These are phyloP conservation scores for Globisporangium carolinianum DNA, from an alignment of 352 stramenopile species.

Conservation along the genomic window DNA sequence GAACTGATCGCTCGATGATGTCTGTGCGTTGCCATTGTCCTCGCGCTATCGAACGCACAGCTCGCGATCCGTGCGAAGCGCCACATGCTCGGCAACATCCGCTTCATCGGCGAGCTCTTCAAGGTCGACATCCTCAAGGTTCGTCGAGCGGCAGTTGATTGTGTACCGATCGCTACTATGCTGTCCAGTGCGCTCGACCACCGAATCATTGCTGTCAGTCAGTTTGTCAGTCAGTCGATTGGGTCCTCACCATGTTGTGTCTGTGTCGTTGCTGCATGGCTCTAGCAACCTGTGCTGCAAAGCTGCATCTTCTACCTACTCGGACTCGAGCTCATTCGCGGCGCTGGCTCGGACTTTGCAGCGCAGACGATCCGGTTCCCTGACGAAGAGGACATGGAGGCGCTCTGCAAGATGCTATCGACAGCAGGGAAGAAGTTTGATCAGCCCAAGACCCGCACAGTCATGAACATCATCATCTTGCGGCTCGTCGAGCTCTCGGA, in stretches of 20 bases:
- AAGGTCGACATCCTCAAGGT: slow-evolving; percentile 84
- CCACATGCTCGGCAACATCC: slow-evolving; percentile 83
- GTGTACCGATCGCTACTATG: neutral
- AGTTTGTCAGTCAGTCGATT: too few relatives aligned
- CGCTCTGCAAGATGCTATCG: slow-evolving; percentile 80
- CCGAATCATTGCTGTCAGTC: too few relatives aligned
- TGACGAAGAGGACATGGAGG: slow-evolving; percentile 80
- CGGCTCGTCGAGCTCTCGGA: slow-evolving; percentile 80
- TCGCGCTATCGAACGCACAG: slow-evolving; percentile 8
- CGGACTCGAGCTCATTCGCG: slow-evolving; percentile 58
- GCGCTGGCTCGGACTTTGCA: slow-evolving; percentile 32
- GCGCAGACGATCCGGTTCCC: slow-evolving; percentile 69
- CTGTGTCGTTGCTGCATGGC: neutral
- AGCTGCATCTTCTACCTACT: slow-evolving; percentile 77
- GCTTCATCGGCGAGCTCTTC: slow-evolving; percentile 85
- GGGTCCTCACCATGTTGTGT: too few relatives aligned
- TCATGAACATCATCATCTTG: slow-evolving; percentile 85
- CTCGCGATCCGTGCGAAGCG: slow-evolving; percentile 57
- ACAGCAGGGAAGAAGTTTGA: slow-evolving; percentile 87
- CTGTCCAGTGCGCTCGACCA: too few relatives aligned
- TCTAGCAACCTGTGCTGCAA: slow-evolving; percentile 63
- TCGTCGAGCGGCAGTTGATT: neutral
- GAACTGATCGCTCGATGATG: neutral
- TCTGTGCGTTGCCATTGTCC: neutral
- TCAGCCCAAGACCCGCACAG: slow-evolving; percentile 56